Conservation (phyloP, 257 asterid species). For the Marsdenia floribunda region DNA sequence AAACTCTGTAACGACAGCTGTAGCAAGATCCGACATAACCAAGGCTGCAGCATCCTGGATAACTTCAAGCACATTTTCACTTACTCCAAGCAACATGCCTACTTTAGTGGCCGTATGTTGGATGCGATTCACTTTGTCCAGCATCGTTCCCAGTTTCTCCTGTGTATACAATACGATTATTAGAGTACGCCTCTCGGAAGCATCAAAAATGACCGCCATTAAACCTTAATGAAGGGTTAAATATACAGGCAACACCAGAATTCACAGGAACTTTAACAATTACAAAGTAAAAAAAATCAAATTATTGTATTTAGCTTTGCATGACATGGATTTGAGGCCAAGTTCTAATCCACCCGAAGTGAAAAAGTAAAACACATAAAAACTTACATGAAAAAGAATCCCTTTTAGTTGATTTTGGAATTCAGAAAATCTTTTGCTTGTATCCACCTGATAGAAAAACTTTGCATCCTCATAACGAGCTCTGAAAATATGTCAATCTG, state of each 20-base stretch:
- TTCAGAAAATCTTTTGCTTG: conserved; percentile 77
- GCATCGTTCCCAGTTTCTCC: conserved; percentile 95
- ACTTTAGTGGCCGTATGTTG: conserved; percentile 58
- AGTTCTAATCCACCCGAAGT: neutral
- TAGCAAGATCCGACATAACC: conserved; percentile 91
- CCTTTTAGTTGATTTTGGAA: conserved; percentile 79
- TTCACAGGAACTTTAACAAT: neutral
- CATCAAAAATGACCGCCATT: conserved; percentile 1
- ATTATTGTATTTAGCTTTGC: neutral
- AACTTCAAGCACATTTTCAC: conserved; percentile 49
- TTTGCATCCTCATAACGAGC: conserved; percentile 99
- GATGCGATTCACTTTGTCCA: conserved; percentile 88
- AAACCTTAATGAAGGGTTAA: neutral
- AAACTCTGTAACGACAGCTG: conserved; percentile 90
- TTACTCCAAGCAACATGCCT: conserved; percentile 48
- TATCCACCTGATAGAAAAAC: conserved; percentile 91
- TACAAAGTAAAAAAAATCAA: neutral
- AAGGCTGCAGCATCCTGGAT: conserved; percentile 68
- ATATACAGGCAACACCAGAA: neutral
- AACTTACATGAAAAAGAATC: conserved; percentile 92
- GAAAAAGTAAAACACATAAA: conserved; percentile 7
- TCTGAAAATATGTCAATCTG: conserved; percentile 34
- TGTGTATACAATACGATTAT: conserved; percentile 19
- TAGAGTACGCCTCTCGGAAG: neutral
- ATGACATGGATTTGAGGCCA: neutral